Evolutionary conservation across 768 basidiomycete genomes (phyloP).

Genomic region (Pholiota microspora): DNA sequence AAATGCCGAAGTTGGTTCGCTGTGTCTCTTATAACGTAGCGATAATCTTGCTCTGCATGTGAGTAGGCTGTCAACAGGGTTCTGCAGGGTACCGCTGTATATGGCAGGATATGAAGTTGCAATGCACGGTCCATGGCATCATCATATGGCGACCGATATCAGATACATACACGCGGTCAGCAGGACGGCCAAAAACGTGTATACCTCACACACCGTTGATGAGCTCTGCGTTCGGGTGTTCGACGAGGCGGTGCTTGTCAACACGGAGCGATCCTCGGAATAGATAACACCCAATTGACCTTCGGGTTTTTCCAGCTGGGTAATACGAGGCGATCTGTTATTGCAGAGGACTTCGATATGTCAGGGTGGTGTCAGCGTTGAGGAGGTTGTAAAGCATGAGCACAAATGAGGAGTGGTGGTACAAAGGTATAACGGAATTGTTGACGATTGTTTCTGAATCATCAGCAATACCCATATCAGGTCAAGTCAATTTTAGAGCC

Average conservation of each 20-base stretch:
- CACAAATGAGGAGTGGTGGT: too few species aligned
- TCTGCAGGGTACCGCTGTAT: constrained; percentile 2
- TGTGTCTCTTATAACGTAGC: not conserved
- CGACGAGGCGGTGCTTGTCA: constrained; percentile 21
- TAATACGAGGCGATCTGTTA: too few species aligned
- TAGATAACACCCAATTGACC: not conserved
- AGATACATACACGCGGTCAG: constrained; percentile 14
- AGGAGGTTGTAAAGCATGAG: too few species aligned
- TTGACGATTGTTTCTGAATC: not conserved
- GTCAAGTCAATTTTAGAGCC: not conserved
- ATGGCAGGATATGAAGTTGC: constrained; percentile 3
- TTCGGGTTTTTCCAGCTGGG: not conserved
- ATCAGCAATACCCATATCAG: not conserved
- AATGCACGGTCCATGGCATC: constrained; percentile 13
- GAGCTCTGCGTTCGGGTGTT: not conserved
- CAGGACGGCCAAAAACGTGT: constrained; percentile 13
- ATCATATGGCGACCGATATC: constrained; percentile 7
- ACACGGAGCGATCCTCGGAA: constrained; percentile 2
- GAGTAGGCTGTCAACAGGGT: constrained; percentile 2
- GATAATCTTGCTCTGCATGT: constrained; percentile 4
- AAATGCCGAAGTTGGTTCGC: not conserved
- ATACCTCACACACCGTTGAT: constrained; percentile 14
- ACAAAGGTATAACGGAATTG: not conserved
- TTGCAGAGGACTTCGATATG: too few species aligned
- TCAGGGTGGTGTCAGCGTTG: too few species aligned